phyloP scores from a whole-genome alignment of 176 grass and related monocot genomes.

The Triticum dicoccoides region DNA sequence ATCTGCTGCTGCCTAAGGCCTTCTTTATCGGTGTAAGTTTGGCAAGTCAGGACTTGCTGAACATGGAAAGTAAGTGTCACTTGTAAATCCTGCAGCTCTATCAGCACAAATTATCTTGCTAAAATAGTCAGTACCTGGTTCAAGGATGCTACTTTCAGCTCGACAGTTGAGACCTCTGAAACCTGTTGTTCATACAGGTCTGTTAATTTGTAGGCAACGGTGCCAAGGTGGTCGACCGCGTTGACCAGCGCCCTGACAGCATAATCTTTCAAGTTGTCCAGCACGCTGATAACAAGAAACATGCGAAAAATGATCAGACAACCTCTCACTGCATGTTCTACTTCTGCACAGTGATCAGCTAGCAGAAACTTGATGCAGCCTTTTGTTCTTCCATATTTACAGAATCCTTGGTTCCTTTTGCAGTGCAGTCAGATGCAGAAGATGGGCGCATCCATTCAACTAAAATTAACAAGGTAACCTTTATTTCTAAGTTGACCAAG shows the following conservation, averaged over 20 bases:
- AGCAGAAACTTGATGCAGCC: constrained; percentile 11
- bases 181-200: constrained; percentile 85
- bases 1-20: constrained; percentile 80
- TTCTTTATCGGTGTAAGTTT: constrained; percentile 95
- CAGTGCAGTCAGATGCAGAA: not conserved
- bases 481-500: not conserved
- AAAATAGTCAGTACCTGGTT: constrained; percentile 59
- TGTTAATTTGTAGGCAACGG: constrained; percentile 87
- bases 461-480: not conserved
- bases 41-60: constrained; percentile 76
- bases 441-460: not conserved
- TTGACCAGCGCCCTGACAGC: constrained; percentile 92
- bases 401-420: not conserved
- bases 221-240: constrained; percentile 91
- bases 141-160: constrained; percentile 75
- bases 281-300: constrained; percentile 61
- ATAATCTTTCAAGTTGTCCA: constrained; percentile 98
- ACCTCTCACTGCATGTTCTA: not conserved
- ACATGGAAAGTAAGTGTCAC: constrained; percentile 33
- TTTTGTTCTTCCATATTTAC: constrained; percentile 18
- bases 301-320: not conserved
- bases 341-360: not conserved
- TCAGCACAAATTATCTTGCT: not conserved
- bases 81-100: not conserved
- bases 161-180: constrained; percentile 60